phyloP scores from a whole-genome alignment of 2,329 filamentous ascomycete genomes.

The Grosmannia clavigera region DNA sequence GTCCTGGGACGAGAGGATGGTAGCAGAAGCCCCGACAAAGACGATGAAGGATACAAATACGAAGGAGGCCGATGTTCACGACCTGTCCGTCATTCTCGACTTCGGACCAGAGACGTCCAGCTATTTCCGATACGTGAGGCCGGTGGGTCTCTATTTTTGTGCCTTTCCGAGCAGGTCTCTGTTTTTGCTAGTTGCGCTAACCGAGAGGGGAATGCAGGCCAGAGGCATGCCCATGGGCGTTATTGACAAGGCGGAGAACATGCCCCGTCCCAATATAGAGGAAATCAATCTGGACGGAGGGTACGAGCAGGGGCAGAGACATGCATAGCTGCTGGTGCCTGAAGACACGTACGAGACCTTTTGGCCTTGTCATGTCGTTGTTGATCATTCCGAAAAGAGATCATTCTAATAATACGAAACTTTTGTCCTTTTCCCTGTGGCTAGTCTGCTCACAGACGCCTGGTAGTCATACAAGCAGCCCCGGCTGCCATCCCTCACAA shows the following conservation, averaged over 20 bases:
- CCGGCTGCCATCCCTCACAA: conserved; percentile 39
- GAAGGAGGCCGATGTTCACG: background rate
- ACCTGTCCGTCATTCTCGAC: background rate
- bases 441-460: background rate
- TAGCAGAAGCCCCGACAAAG: background rate
- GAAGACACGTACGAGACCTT: too few relatives aligned
- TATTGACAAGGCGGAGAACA: conserved; percentile 9
- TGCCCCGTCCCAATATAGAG: background rate
- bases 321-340: too few relatives aligned
- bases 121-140: conserved; percentile 6
- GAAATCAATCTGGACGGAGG: background rate
- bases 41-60: background rate
- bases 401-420: background rate
- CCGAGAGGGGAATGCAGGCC: conserved; percentile 1
- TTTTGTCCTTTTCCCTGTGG: background rate
- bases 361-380: background rate
- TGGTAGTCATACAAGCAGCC: background rate
- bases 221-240: conserved; percentile 18
- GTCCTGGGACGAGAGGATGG: conserved; percentile 42
- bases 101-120: background rate
- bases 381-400: background rate
- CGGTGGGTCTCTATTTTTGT: conserved; percentile 24
- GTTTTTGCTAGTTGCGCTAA: background rate
- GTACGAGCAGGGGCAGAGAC: background rate
- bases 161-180: background rate